Base-by-base conservation (phyloP, 305 asterid species). In the Fraxinus baroniana region DNA sequence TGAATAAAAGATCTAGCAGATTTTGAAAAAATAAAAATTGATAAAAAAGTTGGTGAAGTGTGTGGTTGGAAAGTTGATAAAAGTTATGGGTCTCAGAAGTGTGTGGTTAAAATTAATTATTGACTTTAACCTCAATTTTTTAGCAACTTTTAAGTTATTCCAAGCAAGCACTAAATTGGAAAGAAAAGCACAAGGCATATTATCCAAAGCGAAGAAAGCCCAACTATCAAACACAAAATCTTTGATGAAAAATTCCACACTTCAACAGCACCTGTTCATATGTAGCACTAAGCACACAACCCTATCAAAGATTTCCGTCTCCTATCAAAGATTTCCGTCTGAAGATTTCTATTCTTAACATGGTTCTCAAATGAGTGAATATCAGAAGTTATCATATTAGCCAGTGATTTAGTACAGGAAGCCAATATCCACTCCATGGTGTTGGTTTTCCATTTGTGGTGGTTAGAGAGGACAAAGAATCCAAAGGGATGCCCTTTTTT, bases 241-340 rank as follows among this genome's bases (percentile, higher is more conserved):
- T 68, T 74, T 30, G 46, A 79, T 52, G 17, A 78, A 74, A 33
- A 71, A 32, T 26, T 52, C 66, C 24, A 76, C 13, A 26, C 57
- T 66, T 76, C 76, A 66, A 57, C 82, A 71, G 82, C 78, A 55
- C 28, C 46, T 76, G 18, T 35, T 79, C 80, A 80, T 22, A 52
- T 74, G 74, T 71, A 73, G 57, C 71, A 28, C 73, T 57, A 22
- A 28, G 55, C 74, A 68, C 74, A 68, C 74, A 32, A 30, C 24
- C 13, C 41, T 71, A 26, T 13, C 41, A 71, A 71, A 30, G 76
- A 71, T 71, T 32, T 30, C 44, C 12, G 0, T 62, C 71, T 17
- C 13, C 41, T 71, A 26, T 13, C 41, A 71, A 71, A 30, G 76
- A 71, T 71, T 32, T 30, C 44, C 12, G 0, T 62, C 71, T 17